Percentiles rank a stretch among this genome's conserved stretches.
Evolutionary conservation across 371 early-diverging fungal genomes (phyloP).

Genomic region (Saksenaea vasiformis): DNA sequence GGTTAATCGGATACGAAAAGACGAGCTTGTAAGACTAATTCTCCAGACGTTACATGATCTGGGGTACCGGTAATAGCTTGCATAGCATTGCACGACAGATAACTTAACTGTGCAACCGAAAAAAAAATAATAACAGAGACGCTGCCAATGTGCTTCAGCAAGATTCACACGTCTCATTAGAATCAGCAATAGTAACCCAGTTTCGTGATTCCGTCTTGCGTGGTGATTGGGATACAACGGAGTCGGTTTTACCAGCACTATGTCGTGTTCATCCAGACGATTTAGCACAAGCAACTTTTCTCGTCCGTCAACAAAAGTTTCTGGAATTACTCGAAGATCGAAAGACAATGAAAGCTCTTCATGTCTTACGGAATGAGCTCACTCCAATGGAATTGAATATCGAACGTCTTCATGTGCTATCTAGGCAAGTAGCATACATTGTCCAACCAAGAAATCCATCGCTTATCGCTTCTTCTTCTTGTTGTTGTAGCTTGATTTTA

Average conservation of each 20-base stretch:
- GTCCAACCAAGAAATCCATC: neutral
- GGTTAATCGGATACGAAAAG: slow-evolving; percentile 24
- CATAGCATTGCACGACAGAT: neutral
- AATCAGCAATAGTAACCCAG: slow-evolving; percentile 55
- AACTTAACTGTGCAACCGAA: neutral
- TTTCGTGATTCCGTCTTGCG: slow-evolving; percentile 67
- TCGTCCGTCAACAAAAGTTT: slow-evolving; percentile 82
- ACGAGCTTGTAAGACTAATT: slow-evolving; percentile 88
- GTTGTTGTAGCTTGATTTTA: slow-evolving; percentile 59
- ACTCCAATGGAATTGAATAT: slow-evolving; percentile 67
- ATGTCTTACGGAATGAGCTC: slow-evolving; percentile 75
- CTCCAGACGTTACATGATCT: slow-evolving; percentile 82
- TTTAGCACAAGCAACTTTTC: slow-evolving; percentile 53
- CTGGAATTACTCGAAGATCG: slow-evolving; percentile 75
- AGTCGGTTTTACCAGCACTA: slow-evolving; percentile 48
- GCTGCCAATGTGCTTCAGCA: slow-evolving; percentile 62
- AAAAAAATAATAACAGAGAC: slow-evolving; percentile 41
- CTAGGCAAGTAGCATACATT: slow-evolving; percentile 26
- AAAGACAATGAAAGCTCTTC: slow-evolving; percentile 65
- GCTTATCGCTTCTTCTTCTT: neutral
- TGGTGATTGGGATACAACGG: slow-evolving; percentile 79
- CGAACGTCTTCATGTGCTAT: slow-evolving; percentile 55
- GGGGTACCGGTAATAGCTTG: slow-evolving; percentile 69
- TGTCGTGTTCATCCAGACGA: slow-evolving; percentile 28
- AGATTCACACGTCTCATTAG: slow-evolving; percentile 75